Evolutionary conservation across 2,329 filamentous ascomycete species (phyloP).

Genomic region (Exophiala sideris): DNA sequence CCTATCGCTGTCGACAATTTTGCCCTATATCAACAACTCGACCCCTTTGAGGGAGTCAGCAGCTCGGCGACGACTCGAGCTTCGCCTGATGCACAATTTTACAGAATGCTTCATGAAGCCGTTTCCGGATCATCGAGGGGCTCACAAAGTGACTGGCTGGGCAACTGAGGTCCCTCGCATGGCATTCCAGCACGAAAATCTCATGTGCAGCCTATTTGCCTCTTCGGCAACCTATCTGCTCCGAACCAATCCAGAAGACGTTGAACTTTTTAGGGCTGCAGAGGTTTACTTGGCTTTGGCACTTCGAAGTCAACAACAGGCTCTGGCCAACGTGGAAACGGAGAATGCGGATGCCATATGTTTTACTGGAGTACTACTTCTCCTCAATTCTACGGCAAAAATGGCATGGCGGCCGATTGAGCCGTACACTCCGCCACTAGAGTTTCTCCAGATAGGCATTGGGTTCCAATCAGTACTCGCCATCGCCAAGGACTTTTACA

Average conservation of each 20-base stretch:
- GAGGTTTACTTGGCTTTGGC: constrained; percentile 26
- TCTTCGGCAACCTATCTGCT: constrained; percentile 16
- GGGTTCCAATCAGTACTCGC: constrained; percentile 30
- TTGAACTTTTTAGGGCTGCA: constrained; percentile 8
- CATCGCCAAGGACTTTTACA: not conserved
- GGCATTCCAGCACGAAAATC: constrained; percentile 13
- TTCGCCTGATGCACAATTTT: constrained; percentile 17
- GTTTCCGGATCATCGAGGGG: not conserved
- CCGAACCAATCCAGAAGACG: constrained; percentile 4
- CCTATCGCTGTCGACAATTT: too few species aligned
- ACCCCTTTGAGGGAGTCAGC: too few species aligned
- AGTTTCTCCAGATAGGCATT: constrained; percentile 33
- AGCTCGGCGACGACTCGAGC: constrained; percentile 12
- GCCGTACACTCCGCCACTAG: constrained; percentile 32
- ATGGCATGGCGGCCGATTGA: constrained; percentile 31
- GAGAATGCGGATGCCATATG: constrained; percentile 32
- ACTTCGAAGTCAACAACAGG: constrained; percentile 31
- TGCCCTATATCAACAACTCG: too few species aligned
- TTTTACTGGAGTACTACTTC: constrained; percentile 31
- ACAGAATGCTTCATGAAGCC: constrained; percentile 5
- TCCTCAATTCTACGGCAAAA: constrained; percentile 32
- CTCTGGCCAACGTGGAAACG: constrained; percentile 27
- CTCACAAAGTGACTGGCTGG: constrained; percentile 7
- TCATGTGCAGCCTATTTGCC: constrained; percentile 17
- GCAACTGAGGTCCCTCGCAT: constrained; percentile 5